Conservation (phyloP, 371 early-diverging fungal genomes). For the Syncephalastrum racemosum region DNA sequence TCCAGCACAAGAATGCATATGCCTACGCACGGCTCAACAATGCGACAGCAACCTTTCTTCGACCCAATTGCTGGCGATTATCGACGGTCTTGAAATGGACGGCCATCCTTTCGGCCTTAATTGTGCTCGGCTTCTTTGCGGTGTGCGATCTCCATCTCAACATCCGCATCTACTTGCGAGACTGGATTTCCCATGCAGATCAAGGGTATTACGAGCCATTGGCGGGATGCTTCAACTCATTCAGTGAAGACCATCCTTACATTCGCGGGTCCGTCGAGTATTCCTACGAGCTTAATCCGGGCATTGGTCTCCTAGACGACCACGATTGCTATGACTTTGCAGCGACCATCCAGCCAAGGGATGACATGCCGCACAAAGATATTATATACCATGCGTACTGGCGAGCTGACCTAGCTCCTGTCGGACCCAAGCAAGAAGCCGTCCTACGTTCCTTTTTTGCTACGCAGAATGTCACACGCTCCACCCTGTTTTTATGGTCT, state of each 20-base stretch:
- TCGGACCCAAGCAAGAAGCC: conserved; percentile 50
- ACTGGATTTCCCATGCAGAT: conserved; percentile 55
- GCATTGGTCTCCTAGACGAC: conserved; percentile 43
- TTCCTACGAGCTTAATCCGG: conserved; percentile 44
- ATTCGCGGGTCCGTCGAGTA: conserved; percentile 28
- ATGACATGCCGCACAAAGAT: no score
- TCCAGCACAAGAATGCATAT: no score
- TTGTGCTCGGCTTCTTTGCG: conserved; percentile 35
- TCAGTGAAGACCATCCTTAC: conserved; percentile 40
- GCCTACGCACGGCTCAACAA: conserved; percentile 11
- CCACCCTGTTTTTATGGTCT: conserved; percentile 49
- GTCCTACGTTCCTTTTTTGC: conserved; percentile 52
- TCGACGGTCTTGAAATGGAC: conserved; percentile 30
- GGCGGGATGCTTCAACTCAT: conserved; percentile 42
- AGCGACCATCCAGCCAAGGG: conserved; percentile 32
- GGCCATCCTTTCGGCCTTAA: conserved; percentile 12
- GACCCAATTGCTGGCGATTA: conserved; percentile 36
- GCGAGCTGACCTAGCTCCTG: conserved; percentile 48
- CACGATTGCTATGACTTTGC: conserved; percentile 58
- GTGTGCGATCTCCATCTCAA: conserved; percentile 49
- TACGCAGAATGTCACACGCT: conserved; percentile 39
- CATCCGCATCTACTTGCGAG: conserved; percentile 47
- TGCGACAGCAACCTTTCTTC: conserved; percentile 19
- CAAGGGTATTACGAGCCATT: conserved; percentile 40
- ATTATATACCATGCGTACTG: conserved; percentile 54